These are phyloP conservation scores for Diaporthe eres DNA, from an alignment of 2,329 filamentous ascomycete species.

Conservation along the genomic window DNA sequence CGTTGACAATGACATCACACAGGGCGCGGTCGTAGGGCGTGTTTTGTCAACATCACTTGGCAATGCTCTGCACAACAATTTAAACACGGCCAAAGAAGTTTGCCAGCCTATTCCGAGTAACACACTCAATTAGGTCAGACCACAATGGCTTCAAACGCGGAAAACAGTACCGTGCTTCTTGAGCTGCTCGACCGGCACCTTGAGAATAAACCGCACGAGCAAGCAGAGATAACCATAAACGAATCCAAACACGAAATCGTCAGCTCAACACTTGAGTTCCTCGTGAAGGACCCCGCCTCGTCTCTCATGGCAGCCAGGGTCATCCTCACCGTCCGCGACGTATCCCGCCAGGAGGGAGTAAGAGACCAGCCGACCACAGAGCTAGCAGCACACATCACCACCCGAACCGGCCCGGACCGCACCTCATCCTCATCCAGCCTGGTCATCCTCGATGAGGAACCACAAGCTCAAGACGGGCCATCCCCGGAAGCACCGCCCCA, in stretches of 20 bases:
- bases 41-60: background rate
- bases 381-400: constrained; percentile 15
- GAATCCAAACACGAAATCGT: background rate
- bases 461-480: background rate
- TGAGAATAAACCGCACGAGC: background rate
- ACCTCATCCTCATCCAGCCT: background rate
- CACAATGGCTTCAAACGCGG: background rate
- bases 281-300: background rate
- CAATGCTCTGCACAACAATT: background rate
- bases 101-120: background rate
- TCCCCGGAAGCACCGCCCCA: background rate
- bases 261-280: background rate
- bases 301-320: constrained; percentile 27
- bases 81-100: no score
- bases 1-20: background rate
- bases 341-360: background rate
- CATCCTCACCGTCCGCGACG: constrained; percentile 13
- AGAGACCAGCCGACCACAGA: background rate
- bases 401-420: background rate
- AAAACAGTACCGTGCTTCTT: background rate
- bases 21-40: background rate
- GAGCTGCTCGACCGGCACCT: background rate
- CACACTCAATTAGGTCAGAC: background rate
- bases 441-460: background rate
- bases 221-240: background rate